phyloP scores from a whole-genome alignment of 1,284 basidiomycete genomes.

The Hemileccinum hortonii region DNA sequence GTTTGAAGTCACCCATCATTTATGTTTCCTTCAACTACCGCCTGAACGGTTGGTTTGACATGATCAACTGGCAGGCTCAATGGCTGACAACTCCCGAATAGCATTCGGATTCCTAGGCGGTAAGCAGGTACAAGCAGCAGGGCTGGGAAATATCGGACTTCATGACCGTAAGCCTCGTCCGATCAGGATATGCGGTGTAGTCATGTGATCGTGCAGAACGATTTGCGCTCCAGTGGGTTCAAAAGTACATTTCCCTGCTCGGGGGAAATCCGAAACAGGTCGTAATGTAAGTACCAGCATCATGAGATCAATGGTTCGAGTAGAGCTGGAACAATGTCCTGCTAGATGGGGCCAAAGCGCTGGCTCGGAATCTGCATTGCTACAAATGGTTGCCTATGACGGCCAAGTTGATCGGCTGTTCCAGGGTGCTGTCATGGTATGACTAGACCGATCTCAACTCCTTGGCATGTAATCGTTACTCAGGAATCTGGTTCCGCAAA shows the following conservation, averaged over 20 bases:
- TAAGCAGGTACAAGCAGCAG: conserved; percentile 44
- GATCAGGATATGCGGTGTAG: not conserved
- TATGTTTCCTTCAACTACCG: conserved; percentile 38
- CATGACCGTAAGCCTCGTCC: conserved; percentile 35
- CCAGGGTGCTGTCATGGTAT: conserved; percentile 48
- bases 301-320: not conserved
- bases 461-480: not conserved
- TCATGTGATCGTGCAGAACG: conserved; percentile 39
- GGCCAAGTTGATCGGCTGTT: conserved; percentile 51
- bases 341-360: conserved; percentile 59
- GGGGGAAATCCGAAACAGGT: conserved; percentile 63
- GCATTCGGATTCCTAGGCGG: conserved; percentile 26
- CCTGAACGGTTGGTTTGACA: conserved; percentile 19
- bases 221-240: conserved; percentile 61
- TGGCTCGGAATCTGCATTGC: conserved; percentile 50
- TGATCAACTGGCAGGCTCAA: no score
- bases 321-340: not conserved
- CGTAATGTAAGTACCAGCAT: conserved; percentile 44
- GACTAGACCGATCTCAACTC: not conserved
- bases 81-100: not conserved
- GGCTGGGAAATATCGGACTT: conserved; percentile 51
- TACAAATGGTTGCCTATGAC: conserved; percentile 54
- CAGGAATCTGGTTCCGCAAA: conserved; percentile 47
- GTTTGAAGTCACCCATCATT: conserved; percentile 26
- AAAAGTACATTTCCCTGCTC: conserved; percentile 61